These are phyloP conservation scores for Allomyces macrogynus DNA, from an alignment of 192 early-diverging fungal species.

Conservation along the genomic window DNA sequence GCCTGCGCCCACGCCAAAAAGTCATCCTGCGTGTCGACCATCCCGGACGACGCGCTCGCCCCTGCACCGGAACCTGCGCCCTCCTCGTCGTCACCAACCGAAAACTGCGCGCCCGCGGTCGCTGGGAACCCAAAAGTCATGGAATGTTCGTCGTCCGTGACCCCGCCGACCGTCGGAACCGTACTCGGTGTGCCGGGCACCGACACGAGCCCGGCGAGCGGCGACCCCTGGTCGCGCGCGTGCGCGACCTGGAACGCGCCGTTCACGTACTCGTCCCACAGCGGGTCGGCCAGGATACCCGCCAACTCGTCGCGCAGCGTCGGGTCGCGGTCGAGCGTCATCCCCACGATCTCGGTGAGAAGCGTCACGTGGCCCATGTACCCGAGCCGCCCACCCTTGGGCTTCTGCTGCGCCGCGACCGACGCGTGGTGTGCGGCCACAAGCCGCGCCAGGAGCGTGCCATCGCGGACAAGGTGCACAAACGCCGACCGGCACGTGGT, in stretches of 20 bases:
- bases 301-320: conserved; percentile 24
- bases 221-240: conserved; percentile 22
- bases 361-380: conserved; percentile 98
- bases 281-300: conserved; percentile 16
- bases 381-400: conserved; percentile 80
- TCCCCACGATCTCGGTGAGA: conserved; percentile 85
- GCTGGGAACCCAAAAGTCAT: neutral
- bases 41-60: no score
- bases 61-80: no score
- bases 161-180: neutral
- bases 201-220: neutral
- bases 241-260: conserved; percentile 23
- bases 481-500: conserved; percentile 5
- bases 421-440: conserved; percentile 63
- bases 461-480: conserved; percentile 22
- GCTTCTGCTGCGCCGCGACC: conserved; percentile 54
- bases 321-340: conserved; percentile 52
- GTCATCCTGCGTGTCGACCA: no score
- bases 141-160: neutral
- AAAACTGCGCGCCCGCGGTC: no score
- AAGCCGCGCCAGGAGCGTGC: conserved; percentile 62
- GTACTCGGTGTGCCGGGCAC: neutral
- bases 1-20: no score
- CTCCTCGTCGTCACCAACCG: no score
- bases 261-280: conserved; percentile 30